Conservation (phyloP, 2,329 filamentous ascomycete species). For the Sporothrix phasma region DNA sequence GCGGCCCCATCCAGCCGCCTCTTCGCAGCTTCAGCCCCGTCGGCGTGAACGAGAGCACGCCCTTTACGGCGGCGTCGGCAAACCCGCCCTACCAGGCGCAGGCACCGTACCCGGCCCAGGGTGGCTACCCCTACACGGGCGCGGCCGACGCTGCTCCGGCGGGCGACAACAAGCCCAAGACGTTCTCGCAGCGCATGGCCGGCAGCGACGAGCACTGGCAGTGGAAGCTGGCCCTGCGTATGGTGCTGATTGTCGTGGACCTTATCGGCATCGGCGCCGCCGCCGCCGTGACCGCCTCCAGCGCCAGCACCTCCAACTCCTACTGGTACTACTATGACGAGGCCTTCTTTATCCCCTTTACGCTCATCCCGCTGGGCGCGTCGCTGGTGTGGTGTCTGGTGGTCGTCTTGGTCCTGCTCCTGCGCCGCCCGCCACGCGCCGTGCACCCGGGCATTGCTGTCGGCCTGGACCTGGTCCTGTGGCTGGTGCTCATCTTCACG, state of each 20-base stretch:
- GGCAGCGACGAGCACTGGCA: constrained; percentile 11
- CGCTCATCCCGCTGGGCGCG: not conserved
- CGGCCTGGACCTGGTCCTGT: constrained; percentile 17
- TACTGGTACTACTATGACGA: not conserved
- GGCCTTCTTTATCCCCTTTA: not conserved
- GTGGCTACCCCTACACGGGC: not conserved
- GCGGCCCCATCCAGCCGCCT: not conserved
- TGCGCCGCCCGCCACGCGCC: constrained; percentile 10
- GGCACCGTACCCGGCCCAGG: not conserved
- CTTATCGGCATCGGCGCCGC: constrained; percentile 11
- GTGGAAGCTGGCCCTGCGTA: constrained; percentile 13
- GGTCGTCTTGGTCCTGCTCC: constrained; percentile 3
- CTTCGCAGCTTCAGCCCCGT: constrained; percentile 5
- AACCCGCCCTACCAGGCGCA: not conserved
- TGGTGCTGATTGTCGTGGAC: constrained; percentile 5
- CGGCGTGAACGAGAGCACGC: constrained; percentile 1
- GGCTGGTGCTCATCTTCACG: constrained; percentile 12
- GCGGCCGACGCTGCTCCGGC: not conserved
- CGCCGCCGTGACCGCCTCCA: not conserved
- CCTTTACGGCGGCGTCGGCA: not conserved
- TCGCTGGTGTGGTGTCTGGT: constrained; percentile 10
- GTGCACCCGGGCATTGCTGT: constrained; percentile 17
- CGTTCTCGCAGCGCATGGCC: constrained; percentile 6
- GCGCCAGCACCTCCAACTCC: not conserved
- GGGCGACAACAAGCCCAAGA: constrained; percentile 1